Percentiles rank a stretch among this genome's conserved stretches.
These are phyloP conservation scores for Naganishia cerealis DNA, from an alignment of 1,284 basidiomycete species.

Conservation along the genomic window DNA sequence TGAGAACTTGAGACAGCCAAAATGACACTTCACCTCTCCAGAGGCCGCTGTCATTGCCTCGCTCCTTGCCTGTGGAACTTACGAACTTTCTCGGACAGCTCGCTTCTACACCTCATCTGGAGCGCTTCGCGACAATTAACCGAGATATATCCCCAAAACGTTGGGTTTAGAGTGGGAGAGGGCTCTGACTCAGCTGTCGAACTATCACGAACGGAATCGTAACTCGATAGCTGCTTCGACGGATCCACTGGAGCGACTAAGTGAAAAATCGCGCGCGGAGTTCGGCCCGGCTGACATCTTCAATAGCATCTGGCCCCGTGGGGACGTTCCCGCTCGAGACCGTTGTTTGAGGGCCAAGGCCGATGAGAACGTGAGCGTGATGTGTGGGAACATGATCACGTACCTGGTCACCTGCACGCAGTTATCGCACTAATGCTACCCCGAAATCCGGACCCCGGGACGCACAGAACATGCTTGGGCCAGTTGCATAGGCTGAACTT, in stretches of 20 bases:
- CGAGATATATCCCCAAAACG: background rate
- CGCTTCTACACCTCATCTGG: background rate
- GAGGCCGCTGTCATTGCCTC: too few relatives aligned
- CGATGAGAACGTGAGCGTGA: background rate
- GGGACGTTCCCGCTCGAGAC: too few relatives aligned
- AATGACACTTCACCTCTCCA: too few relatives aligned
- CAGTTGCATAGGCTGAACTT: background rate
- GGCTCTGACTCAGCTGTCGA: too few relatives aligned
- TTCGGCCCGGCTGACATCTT: background rate
- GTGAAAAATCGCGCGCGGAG: background rate
- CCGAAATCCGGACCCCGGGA: constrained; percentile 1
- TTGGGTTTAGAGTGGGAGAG: background rate
- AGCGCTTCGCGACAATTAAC: background rate
- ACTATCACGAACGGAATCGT: too few relatives aligned
- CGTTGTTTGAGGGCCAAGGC: background rate
- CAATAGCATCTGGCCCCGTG: too few relatives aligned
- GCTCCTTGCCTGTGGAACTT: too few relatives aligned
- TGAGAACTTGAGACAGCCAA: too few relatives aligned
- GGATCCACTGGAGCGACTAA: background rate
- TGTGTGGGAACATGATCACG: background rate
- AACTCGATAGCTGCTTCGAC: too few relatives aligned
- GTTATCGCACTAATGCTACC: background rate
- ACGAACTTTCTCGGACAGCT: too few relatives aligned
- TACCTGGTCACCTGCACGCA: too few relatives aligned
- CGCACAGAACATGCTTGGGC: background rate